Conservation (phyloP, 495 filamentous ascomycete species). For the Penicillium steckii region DNA sequence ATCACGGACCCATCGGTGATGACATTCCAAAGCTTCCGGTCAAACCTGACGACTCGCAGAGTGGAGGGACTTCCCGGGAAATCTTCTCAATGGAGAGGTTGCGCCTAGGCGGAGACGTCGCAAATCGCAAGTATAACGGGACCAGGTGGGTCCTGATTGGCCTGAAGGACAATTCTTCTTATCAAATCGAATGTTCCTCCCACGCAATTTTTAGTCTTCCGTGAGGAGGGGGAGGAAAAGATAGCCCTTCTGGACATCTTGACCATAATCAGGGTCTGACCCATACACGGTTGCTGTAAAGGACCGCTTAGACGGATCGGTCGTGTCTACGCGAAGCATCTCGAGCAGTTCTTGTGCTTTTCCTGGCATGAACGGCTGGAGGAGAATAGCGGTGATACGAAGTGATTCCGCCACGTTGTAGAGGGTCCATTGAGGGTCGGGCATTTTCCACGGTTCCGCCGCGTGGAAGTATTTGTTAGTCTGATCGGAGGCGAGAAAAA, state of each 20-base stretch:
- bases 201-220: conserved; percentile 34
- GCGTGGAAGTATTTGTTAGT: conserved; percentile 68
- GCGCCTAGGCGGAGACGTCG: conserved; percentile 23
- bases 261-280: conserved; percentile 69
- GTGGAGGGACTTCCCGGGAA: conserved; percentile 21
- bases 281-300: conserved; percentile 55
- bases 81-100: conserved; percentile 16
- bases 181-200: conserved; percentile 30
- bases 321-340: conserved; percentile 64
- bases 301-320: conserved; percentile 46
- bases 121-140: conserved; percentile 20
- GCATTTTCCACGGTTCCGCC: conserved; percentile 56
- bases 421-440: conserved; percentile 53
- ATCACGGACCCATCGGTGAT: conserved; percentile 21
- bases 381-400: conserved; percentile 74
- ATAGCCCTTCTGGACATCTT: conserved; percentile 43
- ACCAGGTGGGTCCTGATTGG: conserved; percentile 22
- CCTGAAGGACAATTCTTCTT: conserved; percentile 22
- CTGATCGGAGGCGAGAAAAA: conserved; percentile 34
- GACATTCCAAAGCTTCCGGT: conserved; percentile 14
- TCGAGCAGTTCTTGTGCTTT: conserved; percentile 75
- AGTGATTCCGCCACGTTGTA: conserved; percentile 76
- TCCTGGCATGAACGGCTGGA: conserved; percentile 89
- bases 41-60: conserved; percentile 13
- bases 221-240: conserved; percentile 57